phyloP scores from a whole-genome alignment of 805 yeast genomes.

The Saccharomycopsis oosterbeekiorum region DNA sequence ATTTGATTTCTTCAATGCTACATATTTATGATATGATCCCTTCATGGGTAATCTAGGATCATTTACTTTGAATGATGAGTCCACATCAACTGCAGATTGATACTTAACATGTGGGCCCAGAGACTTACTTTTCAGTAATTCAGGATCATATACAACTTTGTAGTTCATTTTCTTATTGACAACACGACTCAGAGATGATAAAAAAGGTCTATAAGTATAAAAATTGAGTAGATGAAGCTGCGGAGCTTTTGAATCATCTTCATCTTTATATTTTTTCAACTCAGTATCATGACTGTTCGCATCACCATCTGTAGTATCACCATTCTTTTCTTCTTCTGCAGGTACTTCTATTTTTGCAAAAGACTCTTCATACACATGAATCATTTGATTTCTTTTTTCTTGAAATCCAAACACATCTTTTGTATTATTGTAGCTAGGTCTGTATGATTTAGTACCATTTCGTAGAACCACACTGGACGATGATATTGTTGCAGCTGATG shows the following conservation, averaged over 20 bases:
- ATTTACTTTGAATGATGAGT: slow-evolving; percentile 17
- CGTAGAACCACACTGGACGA: neutral
- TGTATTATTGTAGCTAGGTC: neutral
- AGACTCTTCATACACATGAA: neutral
- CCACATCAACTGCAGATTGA: slow-evolving; percentile 28
- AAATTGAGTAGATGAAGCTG: neutral
- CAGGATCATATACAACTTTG: slow-evolving; percentile 44
- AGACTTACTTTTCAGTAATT: slow-evolving; percentile 33
- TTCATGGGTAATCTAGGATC: slow-evolving; percentile 35
- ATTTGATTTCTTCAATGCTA: slow-evolving; percentile 30
- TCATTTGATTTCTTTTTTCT: neutral
- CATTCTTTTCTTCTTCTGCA: neutral
- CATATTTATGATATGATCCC: slow-evolving; percentile 5
- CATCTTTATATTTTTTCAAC: neutral
- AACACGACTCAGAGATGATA: neutral
- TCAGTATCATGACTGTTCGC: neutral
- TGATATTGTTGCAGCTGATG: neutral
- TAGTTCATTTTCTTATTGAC: slow-evolving; percentile 23
- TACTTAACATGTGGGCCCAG: slow-evolving; percentile 29
- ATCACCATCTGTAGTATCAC: neutral
- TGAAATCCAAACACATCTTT: neutral
- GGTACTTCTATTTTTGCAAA: neutral
- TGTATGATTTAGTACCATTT: neutral
- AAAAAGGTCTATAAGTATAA: neutral
- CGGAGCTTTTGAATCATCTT: neutral